phyloP scores from a whole-genome alignment of 228 moss, liverwort and hornwort genomes.

The Sphagnum fallax region DNA sequence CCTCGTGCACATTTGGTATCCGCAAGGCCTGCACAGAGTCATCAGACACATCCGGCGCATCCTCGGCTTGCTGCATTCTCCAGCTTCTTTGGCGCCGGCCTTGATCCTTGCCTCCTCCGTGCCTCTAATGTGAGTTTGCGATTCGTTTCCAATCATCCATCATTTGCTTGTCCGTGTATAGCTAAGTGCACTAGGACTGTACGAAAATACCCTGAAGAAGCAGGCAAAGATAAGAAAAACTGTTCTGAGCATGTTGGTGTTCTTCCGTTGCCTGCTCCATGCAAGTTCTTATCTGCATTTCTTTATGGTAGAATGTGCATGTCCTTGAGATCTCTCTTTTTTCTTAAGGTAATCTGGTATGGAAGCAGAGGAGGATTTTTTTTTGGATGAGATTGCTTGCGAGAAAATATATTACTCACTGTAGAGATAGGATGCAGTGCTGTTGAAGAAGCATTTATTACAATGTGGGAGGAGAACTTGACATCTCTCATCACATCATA shows the following conservation, averaged over 20 bases:
- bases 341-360: too few relatives aligned
- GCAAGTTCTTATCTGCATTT: neutral
- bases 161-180: neutral
- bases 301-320: neutral
- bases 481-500: too few relatives aligned
- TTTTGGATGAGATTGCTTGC: too few relatives aligned
- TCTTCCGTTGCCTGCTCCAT: neutral
- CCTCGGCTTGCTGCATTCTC: constrained; percentile 25
- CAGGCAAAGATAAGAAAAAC: too few relatives aligned
- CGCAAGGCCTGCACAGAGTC: constrained; percentile 9
- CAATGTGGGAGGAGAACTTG: too few relatives aligned
- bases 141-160: neutral
- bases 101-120: constrained; percentile 36
- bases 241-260: neutral
- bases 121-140: constrained; percentile 43
- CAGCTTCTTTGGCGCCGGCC: constrained; percentile 30
- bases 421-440: too few relatives aligned
- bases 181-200: neutral
- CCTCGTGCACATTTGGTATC: constrained; percentile 11
- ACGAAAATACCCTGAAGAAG: neutral
- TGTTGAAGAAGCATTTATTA: too few relatives aligned
- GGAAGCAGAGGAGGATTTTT: too few relatives aligned
- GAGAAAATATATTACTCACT: too few relatives aligned
- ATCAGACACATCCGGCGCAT: constrained; percentile 4
- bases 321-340: too few relatives aligned